Percentiles rank a stretch among this genome's conserved stretches.
phyloP scores from a whole-genome alignment of 1,284 basidiomycete species.

The Ceratobasidium sp. region DNA sequence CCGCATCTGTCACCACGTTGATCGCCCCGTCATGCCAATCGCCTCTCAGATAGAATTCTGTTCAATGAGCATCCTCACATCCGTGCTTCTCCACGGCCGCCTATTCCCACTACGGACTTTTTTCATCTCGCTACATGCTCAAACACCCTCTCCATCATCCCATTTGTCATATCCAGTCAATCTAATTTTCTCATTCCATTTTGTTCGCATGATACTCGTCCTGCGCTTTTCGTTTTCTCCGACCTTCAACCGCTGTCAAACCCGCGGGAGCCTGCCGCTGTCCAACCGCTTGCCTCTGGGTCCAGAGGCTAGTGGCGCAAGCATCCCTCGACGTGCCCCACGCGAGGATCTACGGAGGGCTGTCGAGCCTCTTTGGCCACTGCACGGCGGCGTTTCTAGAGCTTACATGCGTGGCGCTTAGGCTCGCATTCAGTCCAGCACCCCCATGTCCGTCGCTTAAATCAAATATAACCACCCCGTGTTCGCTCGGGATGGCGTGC shows the following conservation, averaged over 20 bases:
- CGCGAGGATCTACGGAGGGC: neutral
- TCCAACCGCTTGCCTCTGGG: neutral
- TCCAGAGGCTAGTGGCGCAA: neutral
- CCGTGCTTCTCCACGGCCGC: neutral
- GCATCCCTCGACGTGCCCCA: neutral
- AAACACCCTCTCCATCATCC: neutral
- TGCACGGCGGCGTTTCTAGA: neutral
- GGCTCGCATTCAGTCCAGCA: neutral
- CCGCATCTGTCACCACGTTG: neutral
- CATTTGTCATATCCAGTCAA: conserved; percentile 19
- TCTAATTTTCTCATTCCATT: neutral
- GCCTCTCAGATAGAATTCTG: neutral
- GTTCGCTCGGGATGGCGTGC: neutral
- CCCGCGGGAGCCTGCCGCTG: neutral
- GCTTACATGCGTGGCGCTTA: conserved; percentile 6
- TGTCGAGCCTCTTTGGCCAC: neutral
- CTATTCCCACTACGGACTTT: neutral
- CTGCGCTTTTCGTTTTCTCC: neutral
- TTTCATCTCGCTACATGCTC: neutral
- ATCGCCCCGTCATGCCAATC: conserved; percentile 9
- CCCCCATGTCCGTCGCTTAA: neutral
- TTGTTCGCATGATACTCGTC: conserved; percentile 1
- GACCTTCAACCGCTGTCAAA: neutral
- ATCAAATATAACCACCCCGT: neutral
- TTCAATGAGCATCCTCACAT: neutral